Percentiles rank a stretch among this genome's conserved stretches.
Conservation (phyloP, 106 monocot species). For the Iris macrosiphon region DNA sequence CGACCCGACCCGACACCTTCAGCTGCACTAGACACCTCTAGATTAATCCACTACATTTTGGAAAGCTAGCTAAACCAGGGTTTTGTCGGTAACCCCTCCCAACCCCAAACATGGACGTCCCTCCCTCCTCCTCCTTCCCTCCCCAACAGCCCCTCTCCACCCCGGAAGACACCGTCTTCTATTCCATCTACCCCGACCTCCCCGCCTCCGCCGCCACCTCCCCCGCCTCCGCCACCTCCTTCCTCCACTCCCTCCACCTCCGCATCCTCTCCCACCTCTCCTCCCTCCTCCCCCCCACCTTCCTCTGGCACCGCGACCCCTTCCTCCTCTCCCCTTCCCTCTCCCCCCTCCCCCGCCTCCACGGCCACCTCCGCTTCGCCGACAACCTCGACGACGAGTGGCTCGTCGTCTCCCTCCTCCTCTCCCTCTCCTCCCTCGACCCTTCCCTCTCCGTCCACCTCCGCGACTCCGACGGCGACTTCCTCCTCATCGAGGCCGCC, state of each 20-base stretch:
- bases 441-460: constrained; percentile 46
- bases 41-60: no score
- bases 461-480: constrained; percentile 92
- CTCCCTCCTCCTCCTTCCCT: constrained; percentile 12
- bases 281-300: constrained; percentile 26
- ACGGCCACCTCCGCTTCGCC: constrained; percentile 63
- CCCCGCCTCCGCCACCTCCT: background rate
- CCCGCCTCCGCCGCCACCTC: constrained; percentile 17
- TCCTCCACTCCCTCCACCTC: constrained; percentile 30
- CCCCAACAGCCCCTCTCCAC: constrained; percentile 10
- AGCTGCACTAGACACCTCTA: no score
- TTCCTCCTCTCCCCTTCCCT: constrained; percentile 43
- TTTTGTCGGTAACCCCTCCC: background rate
- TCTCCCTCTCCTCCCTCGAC: constrained; percentile 32
- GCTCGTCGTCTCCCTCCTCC: constrained; percentile 74
- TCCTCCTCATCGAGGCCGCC: constrained; percentile 94
- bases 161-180: constrained; percentile 47
- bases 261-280: constrained; percentile 20
- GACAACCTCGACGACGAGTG: constrained; percentile 96
- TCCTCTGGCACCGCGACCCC: constrained; percentile 79
- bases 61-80: no score
- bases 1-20: no score
- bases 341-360: constrained; percentile 53
- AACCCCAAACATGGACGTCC: background rate
- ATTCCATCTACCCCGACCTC: constrained; percentile 30